Evolutionary conservation across 495 filamentous ascomycete genomes (phyloP).

Genomic region (Cairneyella variabilis): DNA sequence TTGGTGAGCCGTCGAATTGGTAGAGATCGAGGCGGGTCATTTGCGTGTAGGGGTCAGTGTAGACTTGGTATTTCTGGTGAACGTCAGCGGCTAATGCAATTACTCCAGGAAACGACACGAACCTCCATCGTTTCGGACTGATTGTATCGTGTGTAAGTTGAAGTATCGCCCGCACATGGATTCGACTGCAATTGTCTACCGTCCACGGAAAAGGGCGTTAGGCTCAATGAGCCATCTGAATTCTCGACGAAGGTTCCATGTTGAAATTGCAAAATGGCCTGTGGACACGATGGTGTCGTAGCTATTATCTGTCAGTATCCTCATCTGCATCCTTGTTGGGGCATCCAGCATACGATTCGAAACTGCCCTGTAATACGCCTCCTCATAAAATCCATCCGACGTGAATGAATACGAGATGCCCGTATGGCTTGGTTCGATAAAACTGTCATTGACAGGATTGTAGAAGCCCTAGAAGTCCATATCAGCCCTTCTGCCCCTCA

Average conservation of each 20-base stretch:
- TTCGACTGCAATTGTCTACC: constrained; percentile 69
- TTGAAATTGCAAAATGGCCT: constrained; percentile 74
- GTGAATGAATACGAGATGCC: constrained; percentile 85
- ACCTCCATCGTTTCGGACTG: constrained; percentile 47
- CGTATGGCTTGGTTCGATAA: constrained; percentile 65
- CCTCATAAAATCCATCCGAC: constrained; percentile 66
- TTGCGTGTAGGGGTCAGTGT: constrained; percentile 58
- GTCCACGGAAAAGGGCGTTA: constrained; percentile 64
- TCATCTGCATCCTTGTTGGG: too few species aligned
- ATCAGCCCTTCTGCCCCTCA: constrained; percentile 11
- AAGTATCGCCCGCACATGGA: constrained; percentile 53
- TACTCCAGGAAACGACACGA: background rate
- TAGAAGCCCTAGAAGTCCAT: constrained; percentile 59
- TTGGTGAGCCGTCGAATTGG: constrained; percentile 59
- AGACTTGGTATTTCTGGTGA: constrained; percentile 56
- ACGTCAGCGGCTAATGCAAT: background rate
- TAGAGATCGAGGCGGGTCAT: constrained; percentile 64
- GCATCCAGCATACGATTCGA: constrained; percentile 64
- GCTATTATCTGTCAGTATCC: constrained; percentile 39
- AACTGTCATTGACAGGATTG: constrained; percentile 61
- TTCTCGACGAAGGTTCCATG: constrained; percentile 53
- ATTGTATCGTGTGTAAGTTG: constrained; percentile 66
- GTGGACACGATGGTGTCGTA: constrained; percentile 57
- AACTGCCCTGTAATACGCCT: constrained; percentile 69
- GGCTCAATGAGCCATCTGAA: constrained; percentile 53